Evolutionary conservation across 345 rosid genomes (phyloP).

Genomic region (Psidium guajava): DNA sequence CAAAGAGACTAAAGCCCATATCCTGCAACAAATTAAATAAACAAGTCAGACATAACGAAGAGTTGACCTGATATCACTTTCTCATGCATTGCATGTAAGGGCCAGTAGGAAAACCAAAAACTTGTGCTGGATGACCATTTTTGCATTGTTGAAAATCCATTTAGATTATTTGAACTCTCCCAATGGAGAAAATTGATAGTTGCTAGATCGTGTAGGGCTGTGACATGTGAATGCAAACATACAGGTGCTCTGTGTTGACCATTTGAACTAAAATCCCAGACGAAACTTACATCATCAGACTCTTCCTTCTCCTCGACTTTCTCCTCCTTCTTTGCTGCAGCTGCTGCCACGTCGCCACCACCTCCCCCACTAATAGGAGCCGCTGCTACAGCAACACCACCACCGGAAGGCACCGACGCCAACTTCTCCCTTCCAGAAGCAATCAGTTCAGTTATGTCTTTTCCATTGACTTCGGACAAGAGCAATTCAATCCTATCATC

Average conservation of each 20-base stretch:
- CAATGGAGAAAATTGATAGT: neutral
- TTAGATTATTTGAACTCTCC: neutral
- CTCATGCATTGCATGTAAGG: neutral
- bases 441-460: conserved; percentile 65
- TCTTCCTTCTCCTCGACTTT: conserved; percentile 75
- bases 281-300: conserved; percentile 55
- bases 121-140: neutral
- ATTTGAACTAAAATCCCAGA: neutral
- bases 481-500: conserved; percentile 50
- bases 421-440: conserved; percentile 82
- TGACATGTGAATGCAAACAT: neutral
- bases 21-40: conserved; percentile 26
- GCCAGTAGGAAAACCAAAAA: neutral
- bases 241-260: neutral
- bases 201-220: neutral
- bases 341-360: conserved; percentile 31
- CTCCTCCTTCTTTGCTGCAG: conserved; percentile 68
- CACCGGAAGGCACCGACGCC: conserved; percentile 64
- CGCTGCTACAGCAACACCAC: conserved; percentile 36
- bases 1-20: conserved; percentile 55
- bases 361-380: conserved; percentile 24
- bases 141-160: neutral
- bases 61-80: neutral
- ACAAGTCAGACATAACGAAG: neutral
- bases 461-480: conserved; percentile 49